These are phyloP conservation scores for Lentinula guzmanii DNA, from an alignment of 768 basidiomycete species.

Conservation along the genomic window DNA sequence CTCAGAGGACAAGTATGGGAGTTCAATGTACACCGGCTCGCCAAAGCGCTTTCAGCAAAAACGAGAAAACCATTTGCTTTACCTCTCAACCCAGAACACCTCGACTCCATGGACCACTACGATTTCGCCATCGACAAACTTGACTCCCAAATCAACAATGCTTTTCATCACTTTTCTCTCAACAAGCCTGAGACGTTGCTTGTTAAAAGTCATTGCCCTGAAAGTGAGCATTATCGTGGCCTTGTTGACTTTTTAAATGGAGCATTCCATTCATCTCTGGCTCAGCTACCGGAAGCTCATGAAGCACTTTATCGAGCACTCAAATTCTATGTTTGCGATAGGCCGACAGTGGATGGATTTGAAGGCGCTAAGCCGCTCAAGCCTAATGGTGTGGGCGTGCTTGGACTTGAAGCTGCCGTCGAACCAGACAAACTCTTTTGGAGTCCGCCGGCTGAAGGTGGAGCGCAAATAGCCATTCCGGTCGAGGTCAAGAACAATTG, in stretches of 20 bases:
- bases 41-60: not conserved
- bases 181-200: too few species aligned
- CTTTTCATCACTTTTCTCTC: not conserved
- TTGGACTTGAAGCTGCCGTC: too few species aligned
- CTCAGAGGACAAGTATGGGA: not conserved
- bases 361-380: not conserved
- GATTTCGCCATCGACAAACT: conserved; percentile 3
- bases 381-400: not conserved
- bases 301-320: not conserved
- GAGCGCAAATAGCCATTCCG: not conserved
- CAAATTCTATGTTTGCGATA: not conserved
- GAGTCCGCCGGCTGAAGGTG: not conserved
- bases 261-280: not conserved
- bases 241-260: not conserved
- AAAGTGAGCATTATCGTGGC: not conserved
- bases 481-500: not conserved
- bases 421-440: not conserved
- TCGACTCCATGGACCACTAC: conserved; percentile 5
- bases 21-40: not conserved
- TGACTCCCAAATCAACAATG: not conserved
- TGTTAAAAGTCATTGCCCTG: not conserved
- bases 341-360: not conserved
- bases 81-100: not conserved
- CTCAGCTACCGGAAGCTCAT: not conserved
- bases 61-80: not conserved